Evolutionary conservation across 1,284 basidiomycete genomes (phyloP), one percentile per base, ranked within the genome.

Genomic region (Rhodotorula sp.): DNA sequence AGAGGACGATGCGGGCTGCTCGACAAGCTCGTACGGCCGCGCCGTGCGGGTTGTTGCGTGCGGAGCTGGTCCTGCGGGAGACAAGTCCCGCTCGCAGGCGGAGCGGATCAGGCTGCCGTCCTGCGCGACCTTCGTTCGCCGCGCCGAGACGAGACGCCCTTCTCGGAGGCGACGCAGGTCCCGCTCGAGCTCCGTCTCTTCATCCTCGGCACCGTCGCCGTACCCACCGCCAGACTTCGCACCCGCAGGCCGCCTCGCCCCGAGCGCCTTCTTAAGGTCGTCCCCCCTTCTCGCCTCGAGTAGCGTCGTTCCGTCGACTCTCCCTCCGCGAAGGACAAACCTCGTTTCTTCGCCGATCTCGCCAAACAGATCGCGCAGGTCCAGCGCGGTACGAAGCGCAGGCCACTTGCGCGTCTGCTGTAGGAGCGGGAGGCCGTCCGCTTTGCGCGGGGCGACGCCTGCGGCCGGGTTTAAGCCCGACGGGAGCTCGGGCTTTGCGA

Each of bases 341-440:
- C 37, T 53, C n/a, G 54, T 64, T 59, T 73, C 71, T 22, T 70
- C 59, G 2, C n/a, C 51, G 4, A 73, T 36, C 44, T 67, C 71
- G 22, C 55, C 19, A 4, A 34, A 39, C 21, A 73, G 19, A 32
- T 73, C 71, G 37, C 44, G 34, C 2, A 70, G 5, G 37, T 66
- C 46, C 29, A 74, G 10, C 29, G 56, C 66, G 2, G 56, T 61
- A 21, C 50, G 34, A 19, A 69, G 48, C 1, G 72, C 72, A 0
- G 64, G 66, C 61, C 60, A 64, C 41, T 50, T 66, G 15, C 44
- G 51, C 10, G 69, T 71, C 61, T 62, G 66, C 54, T 61, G 67
- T 7, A 73, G 62, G 39, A 70, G 25, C 10, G 71, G 71, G 4
- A 55, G 22, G 1, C 71, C 71, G 58, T 73, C 71, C 5, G 56